A percentile compares a stretch with the other conserved stretches of the same genome.
phyloP scores from a whole-genome alignment of 2,329 filamentous ascomycete species.

The Colletotrichum falcatum region DNA sequence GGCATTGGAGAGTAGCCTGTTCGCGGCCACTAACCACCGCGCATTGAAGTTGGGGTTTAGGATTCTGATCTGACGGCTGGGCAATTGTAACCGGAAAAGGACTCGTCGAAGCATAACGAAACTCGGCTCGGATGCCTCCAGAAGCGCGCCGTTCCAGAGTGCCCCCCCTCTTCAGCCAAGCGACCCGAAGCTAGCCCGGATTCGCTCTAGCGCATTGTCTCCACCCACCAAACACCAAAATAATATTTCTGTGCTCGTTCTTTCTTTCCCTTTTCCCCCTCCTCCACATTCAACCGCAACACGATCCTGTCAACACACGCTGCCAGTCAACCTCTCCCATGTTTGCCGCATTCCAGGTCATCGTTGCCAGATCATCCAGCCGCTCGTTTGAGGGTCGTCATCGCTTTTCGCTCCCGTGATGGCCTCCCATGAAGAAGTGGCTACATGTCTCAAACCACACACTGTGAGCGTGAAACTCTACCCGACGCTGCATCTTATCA shows the following conservation, averaged over 20 bases:
- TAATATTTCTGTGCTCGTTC: slow-evolving; percentile 29
- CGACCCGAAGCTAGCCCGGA: slow-evolving; percentile 22
- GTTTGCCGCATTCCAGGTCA: slow-evolving; percentile 34
- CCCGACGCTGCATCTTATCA: slow-evolving; percentile 6
- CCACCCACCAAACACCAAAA: slow-evolving; percentile 16
- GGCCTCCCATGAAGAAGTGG: slow-evolving; percentile 53
- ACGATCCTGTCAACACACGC: slow-evolving; percentile 37
- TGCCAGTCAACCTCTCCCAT: slow-evolving; percentile 28
- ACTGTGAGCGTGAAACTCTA: slow-evolving; percentile 1
- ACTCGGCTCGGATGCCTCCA: slow-evolving; percentile 15
- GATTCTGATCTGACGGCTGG: not conserved
- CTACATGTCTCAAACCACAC: slow-evolving; percentile 11
- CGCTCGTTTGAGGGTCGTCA: slow-evolving; percentile 54
- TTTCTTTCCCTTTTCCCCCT: not conserved
- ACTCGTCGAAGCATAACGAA: slow-evolving; percentile 13
- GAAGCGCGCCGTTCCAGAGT: not conserved
- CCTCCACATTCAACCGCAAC: slow-evolving; percentile 38
- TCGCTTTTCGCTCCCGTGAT: slow-evolving; percentile 51
- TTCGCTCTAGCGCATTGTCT: slow-evolving; percentile 23
- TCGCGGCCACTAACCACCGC: not conserved
- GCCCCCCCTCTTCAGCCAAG: not conserved
- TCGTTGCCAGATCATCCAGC: slow-evolving; percentile 40
- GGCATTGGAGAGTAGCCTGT: not conserved
- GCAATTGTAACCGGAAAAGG: slow-evolving; percentile 10
- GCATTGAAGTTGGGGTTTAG: slow-evolving; percentile 1